phyloP scores from a whole-genome alignment of 257 asterid genomes.

The Primulina tabacum region DNA sequence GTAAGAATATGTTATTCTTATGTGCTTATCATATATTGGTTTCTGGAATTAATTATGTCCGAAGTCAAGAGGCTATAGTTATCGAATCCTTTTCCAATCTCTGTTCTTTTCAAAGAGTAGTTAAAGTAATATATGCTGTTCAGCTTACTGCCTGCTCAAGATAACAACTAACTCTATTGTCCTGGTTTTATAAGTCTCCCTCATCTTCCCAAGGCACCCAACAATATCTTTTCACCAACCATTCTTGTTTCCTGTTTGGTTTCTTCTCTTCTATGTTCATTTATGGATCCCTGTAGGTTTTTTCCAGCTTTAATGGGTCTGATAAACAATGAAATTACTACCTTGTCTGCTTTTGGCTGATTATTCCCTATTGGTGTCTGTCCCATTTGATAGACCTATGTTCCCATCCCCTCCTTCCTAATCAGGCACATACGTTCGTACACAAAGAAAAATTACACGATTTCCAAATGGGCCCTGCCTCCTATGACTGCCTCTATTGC shows the following conservation, averaged over 20 bases:
- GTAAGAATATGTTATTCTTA: constrained; percentile 34
- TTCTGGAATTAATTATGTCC: constrained; percentile 15
- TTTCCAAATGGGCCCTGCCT: neutral
- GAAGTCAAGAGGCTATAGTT: constrained; percentile 9
- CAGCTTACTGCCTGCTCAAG: constrained; percentile 3
- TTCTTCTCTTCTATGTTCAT: constrained; percentile 11
- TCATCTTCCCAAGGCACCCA: constrained; percentile 7
- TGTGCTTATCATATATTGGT: constrained; percentile 14
- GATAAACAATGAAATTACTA: neutral
- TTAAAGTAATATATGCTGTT: constrained; percentile 10
- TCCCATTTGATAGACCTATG: neutral
- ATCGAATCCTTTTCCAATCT: constrained; percentile 4
- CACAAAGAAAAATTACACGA: neutral
- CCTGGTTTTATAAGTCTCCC: constrained; percentile 2
- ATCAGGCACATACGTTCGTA: neutral
- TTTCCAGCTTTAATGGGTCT: constrained; percentile 5
- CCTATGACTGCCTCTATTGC: neutral
- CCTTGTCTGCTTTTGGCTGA: constrained; percentile 7
- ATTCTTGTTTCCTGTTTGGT: constrained; percentile 2
- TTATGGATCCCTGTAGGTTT: constrained; percentile 2
- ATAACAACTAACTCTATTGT: neutral
- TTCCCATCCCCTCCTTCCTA: constrained; percentile 1
- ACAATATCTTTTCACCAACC: constrained; percentile 12
- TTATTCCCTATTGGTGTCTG: constrained; percentile 4
- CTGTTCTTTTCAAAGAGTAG: constrained; percentile 5